Evolutionary conservation across 805 yeast genomes (phyloP), one percentile per base, ranked within the genome.

Genomic region (Candida stauntonica): DNA sequence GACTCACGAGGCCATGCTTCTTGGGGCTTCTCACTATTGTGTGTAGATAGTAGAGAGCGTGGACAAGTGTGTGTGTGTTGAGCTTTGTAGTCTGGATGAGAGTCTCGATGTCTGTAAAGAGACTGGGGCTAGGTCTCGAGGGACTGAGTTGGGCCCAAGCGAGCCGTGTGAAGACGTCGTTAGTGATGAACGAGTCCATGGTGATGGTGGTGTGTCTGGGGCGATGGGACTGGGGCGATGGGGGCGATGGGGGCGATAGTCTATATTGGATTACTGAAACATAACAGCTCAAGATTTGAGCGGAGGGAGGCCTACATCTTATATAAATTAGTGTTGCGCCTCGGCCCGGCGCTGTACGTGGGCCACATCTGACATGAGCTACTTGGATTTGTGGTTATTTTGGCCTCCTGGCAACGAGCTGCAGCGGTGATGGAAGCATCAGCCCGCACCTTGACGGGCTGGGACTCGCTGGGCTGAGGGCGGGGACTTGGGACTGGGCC

Each of bases 41-140:
- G 16, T 41, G 30, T 1, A 50, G 39, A 29, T 54, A 54, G 27
- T 46, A 52, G 2, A 53, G 32, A 0, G 47, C 30, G 29, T 54
- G 57, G 3, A 44, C 40, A n/a, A 50, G 31, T 1, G 51, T 33
- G 18, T 35, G 39, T 4, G 34, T 32, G 26, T 43, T 47, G 14
- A 54, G 42, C 33, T 39, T 44, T 5, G 59, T 54, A 4, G 50
- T 45, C 3, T 36, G 29, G 6, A 54, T 32, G 8, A 54, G 37
- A 7, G 35, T 29, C 12, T 14, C 29, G 13, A 51, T 29, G 4
- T 51, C 52, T n/a, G 14, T 17, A 11, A 26, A 7, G 3, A 37
- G 26, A n/a, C n/a, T n/a, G 2, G 19, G 12, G 26, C 12, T 15
- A 16, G n/a, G 30, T 4, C 31, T 26, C 12, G 28, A 27, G 17